phyloP scores from a whole-genome alignment of 192 early-diverging fungal species.

The Coemansia sp. region DNA sequence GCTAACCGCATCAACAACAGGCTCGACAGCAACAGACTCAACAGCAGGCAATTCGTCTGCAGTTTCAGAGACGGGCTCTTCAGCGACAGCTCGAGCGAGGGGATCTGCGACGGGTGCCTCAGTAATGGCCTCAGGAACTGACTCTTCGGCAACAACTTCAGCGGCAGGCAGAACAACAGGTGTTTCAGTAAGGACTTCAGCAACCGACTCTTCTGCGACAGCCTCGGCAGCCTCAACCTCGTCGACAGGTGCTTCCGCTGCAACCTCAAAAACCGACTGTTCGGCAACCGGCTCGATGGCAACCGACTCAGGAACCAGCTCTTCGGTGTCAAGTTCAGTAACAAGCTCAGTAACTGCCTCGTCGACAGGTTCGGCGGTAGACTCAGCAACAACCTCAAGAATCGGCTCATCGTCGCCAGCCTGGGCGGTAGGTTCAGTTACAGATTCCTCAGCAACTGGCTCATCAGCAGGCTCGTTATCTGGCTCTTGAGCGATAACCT shows the following conservation, averaged over 20 bases:
- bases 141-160: neutral
- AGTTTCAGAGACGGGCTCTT: too few relatives aligned
- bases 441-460: too few relatives aligned
- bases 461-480: too few relatives aligned
- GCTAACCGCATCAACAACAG: neutral
- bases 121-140: neutral
- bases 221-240: too few relatives aligned
- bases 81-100: too few relatives aligned
- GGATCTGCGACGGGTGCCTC: neutral
- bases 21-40: neutral
- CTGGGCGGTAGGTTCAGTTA: neutral
- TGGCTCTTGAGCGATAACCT: neutral
- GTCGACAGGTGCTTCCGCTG: too few relatives aligned
- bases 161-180: neutral
- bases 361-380: neutral
- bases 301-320: too few relatives aligned
- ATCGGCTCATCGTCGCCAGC: slow-evolving; percentile 7
- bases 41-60: too few relatives aligned
- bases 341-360: too few relatives aligned
- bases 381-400: neutral
- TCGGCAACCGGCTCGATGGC: too few relatives aligned
- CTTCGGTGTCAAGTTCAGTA: too few relatives aligned
- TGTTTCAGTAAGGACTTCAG: neutral
- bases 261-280: too few relatives aligned
- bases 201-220: neutral